A percentile compares a stretch with the other conserved stretches of the same genome.
phyloP scores from a whole-genome alignment of 345 rosid species.

The Trapa bicornis region DNA sequence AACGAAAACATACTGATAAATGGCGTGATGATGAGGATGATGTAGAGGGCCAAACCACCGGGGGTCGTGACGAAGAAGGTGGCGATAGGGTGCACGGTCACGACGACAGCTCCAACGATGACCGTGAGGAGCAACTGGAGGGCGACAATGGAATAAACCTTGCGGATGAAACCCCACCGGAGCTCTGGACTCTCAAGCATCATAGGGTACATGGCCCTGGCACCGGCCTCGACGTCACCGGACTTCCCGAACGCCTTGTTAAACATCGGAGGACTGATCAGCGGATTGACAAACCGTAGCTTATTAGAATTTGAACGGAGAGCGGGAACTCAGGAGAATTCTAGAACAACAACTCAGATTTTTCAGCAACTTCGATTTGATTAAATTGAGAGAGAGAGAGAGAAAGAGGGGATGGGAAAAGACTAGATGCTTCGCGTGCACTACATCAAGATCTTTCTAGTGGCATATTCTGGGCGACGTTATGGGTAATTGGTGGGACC shows the following conservation, averaged over 20 bases:
- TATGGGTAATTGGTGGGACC: no score
- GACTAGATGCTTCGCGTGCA: no score
- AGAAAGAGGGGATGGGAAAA: no score
- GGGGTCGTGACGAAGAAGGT: constrained; percentile 24
- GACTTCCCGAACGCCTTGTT: constrained; percentile 13
- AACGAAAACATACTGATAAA: constrained; percentile 17
- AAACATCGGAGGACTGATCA: constrained; percentile 7
- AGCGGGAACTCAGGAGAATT: no score
- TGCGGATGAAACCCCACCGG: constrained; percentile 62
- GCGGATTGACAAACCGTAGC: no score
- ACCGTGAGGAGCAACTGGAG: constrained; percentile 31
- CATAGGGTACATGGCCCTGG: constrained; percentile 4
- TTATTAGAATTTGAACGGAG: no score
- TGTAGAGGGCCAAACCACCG: constrained; percentile 25
- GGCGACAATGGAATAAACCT: constrained; percentile 39
- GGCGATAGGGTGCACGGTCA: constrained; percentile 22
- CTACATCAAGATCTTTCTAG: no score
- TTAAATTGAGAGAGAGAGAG: no score
- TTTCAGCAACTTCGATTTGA: no score
- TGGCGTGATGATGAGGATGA: constrained; percentile 24
- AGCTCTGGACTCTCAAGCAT: constrained; percentile 34
- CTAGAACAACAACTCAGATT: no score
- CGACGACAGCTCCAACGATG: constrained; percentile 33
- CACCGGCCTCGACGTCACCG: constrained; percentile 5
- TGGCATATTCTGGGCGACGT: no score